Evolutionary conservation across 164 flowering plant species (phyloP), one percentile per base, ranked within the genome.

Genomic region (Protea cynaroides): DNA sequence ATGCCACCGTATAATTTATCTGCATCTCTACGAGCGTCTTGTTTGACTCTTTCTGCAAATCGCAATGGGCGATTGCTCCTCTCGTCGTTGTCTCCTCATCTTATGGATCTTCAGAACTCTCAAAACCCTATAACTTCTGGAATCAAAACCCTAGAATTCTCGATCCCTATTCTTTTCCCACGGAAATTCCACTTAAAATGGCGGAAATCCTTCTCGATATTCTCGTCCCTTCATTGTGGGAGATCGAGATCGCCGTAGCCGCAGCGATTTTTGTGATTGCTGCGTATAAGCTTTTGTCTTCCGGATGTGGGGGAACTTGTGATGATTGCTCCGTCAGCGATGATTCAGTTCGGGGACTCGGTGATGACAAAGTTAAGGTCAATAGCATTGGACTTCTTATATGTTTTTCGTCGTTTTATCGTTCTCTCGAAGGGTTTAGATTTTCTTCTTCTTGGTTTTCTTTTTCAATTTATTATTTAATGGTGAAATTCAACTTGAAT

Each of bases 201-300:
- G 69, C 72, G n/a, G 78, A 76, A 24, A 58, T 69, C 25, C 74
- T 77, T 53, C 29, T 81, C 58, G 79, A 74, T 43, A 73, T 81
- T 57, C 77, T 90, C 44, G 29, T 89, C 25, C 98, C 97, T 34
- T 81, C 98, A 7, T 78, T 76, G 86, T 88, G 96, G 98, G 98
- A 93, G 89, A 67, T 86, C 70, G 64, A 86, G 72, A 82, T 93
- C 68, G 58, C 96, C 15, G 72, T 86, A 59, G 86, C 83, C 1
- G 86, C 90, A 19, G 79, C 98, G 19, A 24, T 82, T 10, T 87
- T 88, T 63, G 80, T 86, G 64, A 74, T 88, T 69, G 70, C 69
- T 0, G 77, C 87, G 18, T 85, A 71, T 67, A 82, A 82, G 71
- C 80, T 81, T 58, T 85, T 90, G 67, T 54, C 76, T 6, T 64